Percentiles rank a stretch among this genome's conserved stretches.
These are phyloP conservation scores for Fusarium coicis DNA, from an alignment of 2,329 filamentous ascomycete genomes.

Conservation along the genomic window DNA sequence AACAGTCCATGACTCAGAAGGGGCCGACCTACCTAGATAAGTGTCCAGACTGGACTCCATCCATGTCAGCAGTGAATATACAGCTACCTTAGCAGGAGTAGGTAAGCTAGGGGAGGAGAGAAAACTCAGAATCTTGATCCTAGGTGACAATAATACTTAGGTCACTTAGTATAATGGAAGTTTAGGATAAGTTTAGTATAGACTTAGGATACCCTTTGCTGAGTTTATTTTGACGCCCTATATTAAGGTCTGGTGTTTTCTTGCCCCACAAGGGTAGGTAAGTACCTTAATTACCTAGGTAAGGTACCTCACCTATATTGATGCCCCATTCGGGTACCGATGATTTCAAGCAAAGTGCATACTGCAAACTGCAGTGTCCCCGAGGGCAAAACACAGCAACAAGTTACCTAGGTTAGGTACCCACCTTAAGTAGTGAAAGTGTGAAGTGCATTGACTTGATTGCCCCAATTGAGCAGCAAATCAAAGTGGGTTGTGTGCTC, in stretches of 20 bases:
- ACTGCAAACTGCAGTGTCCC: slow-evolving; percentile 4
- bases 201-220: too few species aligned
- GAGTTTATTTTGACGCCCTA: too few species aligned
- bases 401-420: background rate
- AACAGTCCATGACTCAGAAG: slow-evolving; percentile 4
- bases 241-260: too few species aligned
- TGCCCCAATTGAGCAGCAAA: slow-evolving; percentile 3
- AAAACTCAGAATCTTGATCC: too few species aligned
- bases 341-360: background rate
- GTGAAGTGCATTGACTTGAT: slow-evolving; percentile 9
- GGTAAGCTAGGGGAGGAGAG: too few species aligned
- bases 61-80: slow-evolving; percentile 9
- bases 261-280: too few species aligned
- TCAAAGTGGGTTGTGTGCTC: slow-evolving; percentile 25
- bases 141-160: too few species aligned
- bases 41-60: background rate
- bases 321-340: slow-evolving; percentile 27
- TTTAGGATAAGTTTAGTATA: too few species aligned
- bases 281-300: too few species aligned
- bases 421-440: background rate
- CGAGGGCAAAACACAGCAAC: slow-evolving; percentile 3
- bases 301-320: background rate
- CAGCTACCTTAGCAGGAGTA: too few species aligned
- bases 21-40: background rate
- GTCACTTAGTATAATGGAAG: too few species aligned